A percentile compares a stretch with the other conserved stretches of the same genome.
phyloP scores from a whole-genome alignment of 345 rosid species.

The Eucalyptus polybractea region DNA sequence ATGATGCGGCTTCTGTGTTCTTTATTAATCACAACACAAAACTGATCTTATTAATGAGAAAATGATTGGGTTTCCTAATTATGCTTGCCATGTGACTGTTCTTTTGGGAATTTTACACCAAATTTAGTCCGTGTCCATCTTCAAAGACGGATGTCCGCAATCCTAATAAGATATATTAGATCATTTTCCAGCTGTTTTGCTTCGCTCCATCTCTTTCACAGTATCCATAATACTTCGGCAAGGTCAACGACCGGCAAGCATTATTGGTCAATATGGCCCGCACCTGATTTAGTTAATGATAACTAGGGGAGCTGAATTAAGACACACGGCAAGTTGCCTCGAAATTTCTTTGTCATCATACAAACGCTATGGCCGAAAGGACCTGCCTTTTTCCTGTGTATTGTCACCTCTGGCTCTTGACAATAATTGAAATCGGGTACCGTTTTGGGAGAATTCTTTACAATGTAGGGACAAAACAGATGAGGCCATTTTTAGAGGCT shows the following conservation, averaged over 20 bases:
- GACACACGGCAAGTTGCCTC: background rate
- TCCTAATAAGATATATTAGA: background rate
- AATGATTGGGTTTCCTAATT: background rate
- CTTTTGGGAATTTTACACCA: background rate
- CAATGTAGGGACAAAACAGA: background rate
- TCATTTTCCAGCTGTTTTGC: background rate
- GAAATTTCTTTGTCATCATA: background rate
- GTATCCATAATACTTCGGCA: background rate
- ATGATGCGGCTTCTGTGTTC: background rate
- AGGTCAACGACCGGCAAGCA: background rate
- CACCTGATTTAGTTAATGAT: background rate
- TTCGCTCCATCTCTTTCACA: background rate
- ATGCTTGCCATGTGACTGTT: background rate
- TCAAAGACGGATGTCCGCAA: background rate
- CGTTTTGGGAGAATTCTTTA: background rate
- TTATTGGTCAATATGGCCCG: background rate
- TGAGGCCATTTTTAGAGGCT: background rate
- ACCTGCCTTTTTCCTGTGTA: background rate
- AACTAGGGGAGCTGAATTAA: background rate
- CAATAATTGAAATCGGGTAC: background rate
- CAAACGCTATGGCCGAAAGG: background rate
- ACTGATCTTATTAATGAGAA: background rate
- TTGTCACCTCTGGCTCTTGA: background rate
- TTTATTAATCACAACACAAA: background rate
- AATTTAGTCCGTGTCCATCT: background rate